Evolutionary conservation across 169 alveolate genomes (phyloP).

Genomic region (Babesia gibsoni): DNA sequence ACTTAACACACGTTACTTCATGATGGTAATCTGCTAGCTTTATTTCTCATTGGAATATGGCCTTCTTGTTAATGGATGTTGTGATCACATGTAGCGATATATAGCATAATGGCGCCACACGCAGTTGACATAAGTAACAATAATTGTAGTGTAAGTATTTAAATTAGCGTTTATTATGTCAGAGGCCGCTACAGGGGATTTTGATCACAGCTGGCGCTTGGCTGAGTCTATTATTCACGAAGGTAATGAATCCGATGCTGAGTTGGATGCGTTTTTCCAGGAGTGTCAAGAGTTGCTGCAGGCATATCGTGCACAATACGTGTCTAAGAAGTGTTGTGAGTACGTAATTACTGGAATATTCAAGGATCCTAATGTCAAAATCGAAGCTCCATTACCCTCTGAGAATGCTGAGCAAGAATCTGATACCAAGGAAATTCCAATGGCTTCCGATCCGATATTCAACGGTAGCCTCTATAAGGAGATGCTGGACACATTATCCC

Average conservation of each 20-base stretch:
- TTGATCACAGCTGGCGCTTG: not conserved
- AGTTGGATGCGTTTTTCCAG: slow-evolving; percentile 4
- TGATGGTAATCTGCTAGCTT: too few species aligned
- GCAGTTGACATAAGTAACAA: too few species aligned
- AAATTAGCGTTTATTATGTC: too few species aligned
- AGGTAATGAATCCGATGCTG: slow-evolving; percentile 5
- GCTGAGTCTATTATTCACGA: not conserved
- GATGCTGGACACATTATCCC: slow-evolving; percentile 21
- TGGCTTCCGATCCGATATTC: slow-evolving; percentile 1
- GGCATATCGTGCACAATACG: not conserved
- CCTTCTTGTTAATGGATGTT: too few species aligned
- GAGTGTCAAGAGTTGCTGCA: not conserved
- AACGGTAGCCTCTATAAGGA: not conserved
- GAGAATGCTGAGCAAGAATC: not conserved
- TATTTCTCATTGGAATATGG: too few species aligned
- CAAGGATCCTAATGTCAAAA: slow-evolving; percentile 14
- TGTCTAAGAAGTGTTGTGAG: not conserved
- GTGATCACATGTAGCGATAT: too few species aligned
- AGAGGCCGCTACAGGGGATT: too few species aligned
- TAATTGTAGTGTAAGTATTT: too few species aligned
- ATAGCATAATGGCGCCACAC: too few species aligned
- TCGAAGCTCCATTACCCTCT: not conserved
- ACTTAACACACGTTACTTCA: too few species aligned
- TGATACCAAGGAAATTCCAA: not conserved
- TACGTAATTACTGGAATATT: slow-evolving; percentile 22